These are phyloP conservation scores for Hypoxylon fragiforme DNA, from an alignment of 495 filamentous ascomycete species.

Conservation along the genomic window DNA sequence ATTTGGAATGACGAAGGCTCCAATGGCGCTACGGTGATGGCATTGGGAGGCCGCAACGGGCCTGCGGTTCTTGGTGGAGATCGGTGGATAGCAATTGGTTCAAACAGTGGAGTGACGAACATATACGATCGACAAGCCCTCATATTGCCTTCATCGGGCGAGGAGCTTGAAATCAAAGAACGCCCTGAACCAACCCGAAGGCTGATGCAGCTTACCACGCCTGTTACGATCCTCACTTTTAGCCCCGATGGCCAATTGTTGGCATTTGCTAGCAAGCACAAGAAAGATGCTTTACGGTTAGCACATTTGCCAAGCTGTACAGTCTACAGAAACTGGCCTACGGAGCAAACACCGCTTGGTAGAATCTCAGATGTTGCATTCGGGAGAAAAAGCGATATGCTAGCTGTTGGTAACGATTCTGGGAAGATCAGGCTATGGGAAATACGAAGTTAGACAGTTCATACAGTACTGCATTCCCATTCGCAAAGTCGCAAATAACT, in stretches of 20 bases:
- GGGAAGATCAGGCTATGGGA: slow-evolving; percentile 89
- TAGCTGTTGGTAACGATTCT: slow-evolving; percentile 84
- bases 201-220: slow-evolving; percentile 85
- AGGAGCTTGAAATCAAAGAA: slow-evolving; percentile 57
- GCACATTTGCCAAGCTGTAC: slow-evolving; percentile 91
- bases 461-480: slow-evolving; percentile 1
- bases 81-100: slow-evolving; percentile 86
- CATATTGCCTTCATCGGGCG: slow-evolving; percentile 53
- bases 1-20: slow-evolving; percentile 91
- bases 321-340: slow-evolving; percentile 97
- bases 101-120: slow-evolving; percentile 83
- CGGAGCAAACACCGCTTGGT: slow-evolving; percentile 83
- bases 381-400: slow-evolving; percentile 65
- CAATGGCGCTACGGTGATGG: slow-evolving; percentile 79
- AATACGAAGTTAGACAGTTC: slow-evolving; percentile 54
- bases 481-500: too few species aligned
- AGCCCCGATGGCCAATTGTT: slow-evolving; percentile 87
- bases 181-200: slow-evolving; percentile 69
- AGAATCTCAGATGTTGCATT: slow-evolving; percentile 80
- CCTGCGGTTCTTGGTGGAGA: slow-evolving; percentile 72
- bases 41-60: slow-evolving; percentile 66
- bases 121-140: slow-evolving; percentile 78
- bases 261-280: slow-evolving; percentile 79
- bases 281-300: slow-evolving; percentile 83
- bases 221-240: slow-evolving; percentile 75